Evolutionary conservation across 2,329 filamentous ascomycete genomes (phyloP), one percentile per base, ranked within the genome.

Genomic region (Phaeoacremonium minimum): DNA sequence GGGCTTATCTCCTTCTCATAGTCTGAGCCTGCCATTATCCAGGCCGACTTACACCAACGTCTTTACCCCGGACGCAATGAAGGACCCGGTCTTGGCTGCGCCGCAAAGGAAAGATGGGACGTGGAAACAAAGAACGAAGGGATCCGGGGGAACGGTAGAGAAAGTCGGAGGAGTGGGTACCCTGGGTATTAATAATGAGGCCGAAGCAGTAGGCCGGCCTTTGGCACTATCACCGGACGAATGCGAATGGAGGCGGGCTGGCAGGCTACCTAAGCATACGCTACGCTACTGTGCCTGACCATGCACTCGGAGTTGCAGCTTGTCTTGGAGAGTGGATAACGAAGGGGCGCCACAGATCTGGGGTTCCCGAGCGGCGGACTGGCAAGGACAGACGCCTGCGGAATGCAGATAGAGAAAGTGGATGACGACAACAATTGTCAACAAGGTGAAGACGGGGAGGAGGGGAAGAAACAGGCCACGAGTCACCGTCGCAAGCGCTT

Each of bases 1-100:
- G 44, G 37, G 15, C 40, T 37, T 30, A 33, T 40, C 28, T 45
- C 41, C 26, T 41, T 44, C 9, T 46, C 43, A 39, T 46, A 40
- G 30, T 37, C 15, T 17, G 35, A 32, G 29, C 30, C 30, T 26
- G 35, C 35, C 35, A 37, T 37, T 16, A 26, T 26, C 9, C n/a
- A 26, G 22, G 22, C 22, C 9, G 22, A 26, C 22, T n/a, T 9
- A n/a, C 22, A 9, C 9, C n/a, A n/a, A n/a, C n/a, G 22, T 26
- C 9, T n/a, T 26, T n/a, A 9, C 22, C 9, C 9, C 22, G n/a
- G 22, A 9, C 22, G 22, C 22, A n/a, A 26, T n/a, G 9, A n/a
- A 26, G 22, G 9, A 9, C n/a, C 9, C 9, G 9, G 9, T n/a
- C 22, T n/a, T 26, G 22, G 22, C 9, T n/a, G n/a, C 22, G 22